Percentiles rank a stretch among this genome's conserved stretches.
Conservation (phyloP, 306 rosid genomes). For the Prunus fruticosa region DNA sequence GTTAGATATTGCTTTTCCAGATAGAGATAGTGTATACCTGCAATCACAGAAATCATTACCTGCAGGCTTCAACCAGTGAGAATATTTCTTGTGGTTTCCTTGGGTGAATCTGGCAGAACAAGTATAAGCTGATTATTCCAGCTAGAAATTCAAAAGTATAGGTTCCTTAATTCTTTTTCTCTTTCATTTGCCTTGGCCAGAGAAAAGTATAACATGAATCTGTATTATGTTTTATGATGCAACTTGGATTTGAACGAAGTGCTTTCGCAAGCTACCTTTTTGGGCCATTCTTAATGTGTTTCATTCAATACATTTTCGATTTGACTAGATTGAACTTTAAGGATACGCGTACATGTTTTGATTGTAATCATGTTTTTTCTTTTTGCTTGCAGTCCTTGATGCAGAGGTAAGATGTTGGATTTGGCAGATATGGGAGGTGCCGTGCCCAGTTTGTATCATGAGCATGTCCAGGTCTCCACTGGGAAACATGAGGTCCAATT, state of each 20-base stretch:
- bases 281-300: background rate
- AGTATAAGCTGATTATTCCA: too few species aligned
- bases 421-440: slow-evolving; percentile 29
- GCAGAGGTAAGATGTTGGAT: slow-evolving; percentile 41
- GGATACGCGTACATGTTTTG: background rate
- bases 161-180: too few species aligned
- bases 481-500: slow-evolving; percentile 34
- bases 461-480: slow-evolving; percentile 29
- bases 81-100: too few species aligned
- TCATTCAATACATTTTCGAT: background rate
- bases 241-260: background rate
- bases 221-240: too few species aligned
- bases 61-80: too few species aligned
- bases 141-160: too few species aligned
- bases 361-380: background rate
- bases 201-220: too few species aligned
- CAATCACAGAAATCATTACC: too few species aligned
- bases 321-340: background rate
- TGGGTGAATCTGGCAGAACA: too few species aligned
- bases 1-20: background rate
- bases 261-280: background rate
- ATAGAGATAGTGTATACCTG: too few species aligned
- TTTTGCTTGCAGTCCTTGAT: slow-evolving; percentile 62
- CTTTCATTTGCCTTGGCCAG: too few species aligned
- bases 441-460: slow-evolving; percentile 32